Evolutionary conservation across 2,329 filamentous ascomycete species (phyloP), one percentile per base, ranked within the genome.

Genomic region (Colletotrichum chlorophyti): DNA sequence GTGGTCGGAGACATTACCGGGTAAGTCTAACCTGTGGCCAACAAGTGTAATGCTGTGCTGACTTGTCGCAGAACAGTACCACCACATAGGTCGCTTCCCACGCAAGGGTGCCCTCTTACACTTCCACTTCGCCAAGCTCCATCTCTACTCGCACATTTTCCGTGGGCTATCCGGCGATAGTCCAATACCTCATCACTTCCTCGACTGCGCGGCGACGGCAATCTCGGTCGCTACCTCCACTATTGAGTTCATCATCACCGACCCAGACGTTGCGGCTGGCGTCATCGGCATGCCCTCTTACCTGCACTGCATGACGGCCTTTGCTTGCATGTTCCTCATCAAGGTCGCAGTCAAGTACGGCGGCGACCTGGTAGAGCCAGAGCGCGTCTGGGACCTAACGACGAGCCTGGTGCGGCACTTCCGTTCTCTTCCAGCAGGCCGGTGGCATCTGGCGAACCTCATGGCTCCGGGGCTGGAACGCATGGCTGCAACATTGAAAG

Each of bases 281-380:
- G 71, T 74, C 7, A 65, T 63, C 62, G 77, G 80, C 2, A 79
- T 83, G 67, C 80, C 80, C 2, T 77, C 78, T 4, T 83, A 82
- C 46, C 73, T 81, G 38, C 77, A 80, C 54, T 79, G 77, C 40
- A 83, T 83, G 80, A 81, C 79, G 0, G 79, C 77, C 0, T 83
- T 83, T 55, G 79, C 80, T 1, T 81, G 78, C 63, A 78, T 81
- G 63, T 83, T 83, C 58, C 70, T 83, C 1, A 73, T 80, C 31
- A 80, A 81, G 59, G 69, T 82, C 1, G 72, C 78, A 1, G 71
- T 74, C 21, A 79, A 77, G 24, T 74, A 78, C 61, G 65, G 69
- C 0, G 72, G 71, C 6, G 69, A 72, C 4, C 69, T 78, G 2
- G 72, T 79, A 11, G 71, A 77, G 12, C 67, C 71, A 3, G 64